Evolutionary conservation across 805 yeast genomes (phyloP).

Genomic region (Nakazawaea siamensis): DNA sequence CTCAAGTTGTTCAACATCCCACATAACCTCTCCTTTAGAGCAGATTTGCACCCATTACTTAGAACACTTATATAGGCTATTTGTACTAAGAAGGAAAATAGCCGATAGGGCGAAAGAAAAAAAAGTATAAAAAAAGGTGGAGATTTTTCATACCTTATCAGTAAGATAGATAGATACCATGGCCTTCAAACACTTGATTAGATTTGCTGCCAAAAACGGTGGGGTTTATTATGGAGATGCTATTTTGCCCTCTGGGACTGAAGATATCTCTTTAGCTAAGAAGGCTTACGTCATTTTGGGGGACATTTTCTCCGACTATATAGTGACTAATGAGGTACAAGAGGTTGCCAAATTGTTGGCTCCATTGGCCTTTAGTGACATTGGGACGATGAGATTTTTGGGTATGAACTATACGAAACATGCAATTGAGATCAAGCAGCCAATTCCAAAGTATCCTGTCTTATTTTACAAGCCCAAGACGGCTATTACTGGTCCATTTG

Average conservation of each 20-base stretch:
- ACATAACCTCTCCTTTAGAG: too few species aligned
- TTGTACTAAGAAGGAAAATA: too few species aligned
- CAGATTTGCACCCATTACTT: too few species aligned
- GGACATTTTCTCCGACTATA: conserved; percentile 30
- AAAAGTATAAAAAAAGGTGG: too few species aligned
- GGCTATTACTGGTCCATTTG: conserved; percentile 34
- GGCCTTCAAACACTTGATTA: conserved; percentile 22
- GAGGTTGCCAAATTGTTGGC: conserved; percentile 27
- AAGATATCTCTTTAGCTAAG: conserved; percentile 29
- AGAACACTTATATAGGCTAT: too few species aligned
- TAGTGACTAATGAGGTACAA: conserved; percentile 27
- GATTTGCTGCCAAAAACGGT: conserved; percentile 39
- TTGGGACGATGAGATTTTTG: conserved; percentile 34
- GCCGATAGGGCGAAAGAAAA: too few species aligned
- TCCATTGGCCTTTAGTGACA: conserved; percentile 29
- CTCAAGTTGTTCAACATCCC: neutral
- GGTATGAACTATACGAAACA: conserved; percentile 45
- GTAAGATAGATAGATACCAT: neutral
- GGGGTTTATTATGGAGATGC: conserved; percentile 40
- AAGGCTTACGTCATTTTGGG: conserved; percentile 39
- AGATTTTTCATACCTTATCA: too few species aligned
- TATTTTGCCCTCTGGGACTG: conserved; percentile 23
- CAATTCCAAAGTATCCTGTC: conserved; percentile 40
- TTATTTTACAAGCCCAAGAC: conserved; percentile 43
- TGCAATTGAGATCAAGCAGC: conserved; percentile 28